phyloP scores from a whole-genome alignment of 805 yeast species.

The Nakazawaea ambrosiae region DNA sequence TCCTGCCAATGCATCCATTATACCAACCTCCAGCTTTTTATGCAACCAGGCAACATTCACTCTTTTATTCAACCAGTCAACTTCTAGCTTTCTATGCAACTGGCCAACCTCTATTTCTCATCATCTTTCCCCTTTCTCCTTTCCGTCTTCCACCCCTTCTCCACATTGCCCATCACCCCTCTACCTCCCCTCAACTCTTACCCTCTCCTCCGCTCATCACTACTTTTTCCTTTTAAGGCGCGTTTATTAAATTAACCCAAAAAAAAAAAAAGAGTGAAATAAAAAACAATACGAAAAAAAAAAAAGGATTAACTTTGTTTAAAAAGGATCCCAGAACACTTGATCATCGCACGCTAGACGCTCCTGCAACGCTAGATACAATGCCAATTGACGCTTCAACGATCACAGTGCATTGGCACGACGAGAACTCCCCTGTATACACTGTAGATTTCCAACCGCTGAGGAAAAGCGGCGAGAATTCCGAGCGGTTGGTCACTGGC shows the following conservation, averaged over 20 bases:
- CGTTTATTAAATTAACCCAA: no score
- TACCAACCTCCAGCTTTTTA: no score
- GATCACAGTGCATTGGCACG: conserved; percentile 65
- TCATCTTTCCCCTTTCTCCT: not conserved
- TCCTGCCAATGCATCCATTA: no score
- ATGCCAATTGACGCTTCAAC: conserved; percentile 30
- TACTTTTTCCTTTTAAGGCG: no score
- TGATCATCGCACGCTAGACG: no score
- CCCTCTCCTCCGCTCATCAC: no score
- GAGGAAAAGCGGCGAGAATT: conserved; percentile 7
- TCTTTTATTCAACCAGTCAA: no score
- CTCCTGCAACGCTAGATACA: no score
- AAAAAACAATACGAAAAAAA: not conserved
- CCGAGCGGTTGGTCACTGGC: conserved; percentile 66
- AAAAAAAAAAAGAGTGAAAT: not conserved
- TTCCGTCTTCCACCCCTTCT: not conserved
- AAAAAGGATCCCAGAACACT: not conserved
- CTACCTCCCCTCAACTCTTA: not conserved
- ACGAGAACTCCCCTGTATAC: conserved; percentile 69
- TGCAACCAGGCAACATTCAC: no score
- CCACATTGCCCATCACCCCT: not conserved
- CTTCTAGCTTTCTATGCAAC: not conserved
- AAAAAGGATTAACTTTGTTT: not conserved
- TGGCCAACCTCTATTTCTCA: not conserved
- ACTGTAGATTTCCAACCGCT: conserved; percentile 56